A percentile compares a stretch with the other conserved stretches of the same genome.
These are phyloP conservation scores for Nephelium lappaceum DNA, from an alignment of 345 rosid genomes.

Conservation along the genomic window DNA sequence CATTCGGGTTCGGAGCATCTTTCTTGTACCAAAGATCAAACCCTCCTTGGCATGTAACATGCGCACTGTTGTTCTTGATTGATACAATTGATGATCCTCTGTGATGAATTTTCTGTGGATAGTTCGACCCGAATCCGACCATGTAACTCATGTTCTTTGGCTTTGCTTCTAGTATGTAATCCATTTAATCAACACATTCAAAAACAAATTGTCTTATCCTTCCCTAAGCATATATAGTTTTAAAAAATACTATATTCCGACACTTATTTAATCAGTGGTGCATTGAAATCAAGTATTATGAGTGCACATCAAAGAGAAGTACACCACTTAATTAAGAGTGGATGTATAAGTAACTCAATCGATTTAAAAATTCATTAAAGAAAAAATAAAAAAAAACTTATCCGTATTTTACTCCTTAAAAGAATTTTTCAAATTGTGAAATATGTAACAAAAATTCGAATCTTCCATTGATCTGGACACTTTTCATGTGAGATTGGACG, in stretches of 20 bases:
- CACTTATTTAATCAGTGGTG: too few species aligned
- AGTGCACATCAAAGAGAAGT: too few species aligned
- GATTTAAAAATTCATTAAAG: background rate
- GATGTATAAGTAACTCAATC: too few species aligned
- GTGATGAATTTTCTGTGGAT: conserved; percentile 18
- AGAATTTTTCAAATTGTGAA: background rate
- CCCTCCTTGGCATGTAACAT: conserved; percentile 3
- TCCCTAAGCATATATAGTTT: too few species aligned
- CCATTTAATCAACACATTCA: background rate
- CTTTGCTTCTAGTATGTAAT: conserved; percentile 20
- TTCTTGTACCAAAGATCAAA: conserved; percentile 2
- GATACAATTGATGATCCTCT: conserved; percentile 22
- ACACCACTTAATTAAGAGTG: too few species aligned
- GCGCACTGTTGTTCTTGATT: background rate
- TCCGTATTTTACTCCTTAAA: too few species aligned
- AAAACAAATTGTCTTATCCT: background rate
- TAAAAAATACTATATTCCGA: too few species aligned
- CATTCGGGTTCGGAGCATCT: conserved; percentile 23
- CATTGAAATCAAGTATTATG: too few species aligned
- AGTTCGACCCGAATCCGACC: conserved; percentile 21
- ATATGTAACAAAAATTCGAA: background rate
- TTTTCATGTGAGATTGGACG: conserved; percentile 2
- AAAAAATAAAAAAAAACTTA: too few species aligned
- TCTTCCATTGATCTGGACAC: background rate
- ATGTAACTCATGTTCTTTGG: conserved; percentile 19